Conservation (phyloP, 129 eudicot genomes). For the Daucus carota region DNA sequence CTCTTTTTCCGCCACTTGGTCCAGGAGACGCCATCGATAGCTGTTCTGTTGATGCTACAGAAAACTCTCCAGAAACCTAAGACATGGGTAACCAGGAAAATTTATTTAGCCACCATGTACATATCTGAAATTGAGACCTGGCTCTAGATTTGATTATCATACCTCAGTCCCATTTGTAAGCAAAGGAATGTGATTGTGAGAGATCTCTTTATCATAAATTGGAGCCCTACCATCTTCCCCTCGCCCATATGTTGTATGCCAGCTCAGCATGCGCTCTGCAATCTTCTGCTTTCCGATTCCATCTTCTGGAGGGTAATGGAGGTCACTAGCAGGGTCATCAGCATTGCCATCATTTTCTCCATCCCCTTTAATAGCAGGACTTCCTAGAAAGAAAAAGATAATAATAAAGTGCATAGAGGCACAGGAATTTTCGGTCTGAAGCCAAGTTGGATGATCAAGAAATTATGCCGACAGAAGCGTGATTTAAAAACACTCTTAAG, state of each 20-base stretch:
- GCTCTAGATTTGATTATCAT: not conserved
- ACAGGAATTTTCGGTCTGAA: not conserved
- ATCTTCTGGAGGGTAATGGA: slow-evolving; percentile 20
- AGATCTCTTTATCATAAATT: slow-evolving; percentile 28
- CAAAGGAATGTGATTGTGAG: slow-evolving; percentile 28
- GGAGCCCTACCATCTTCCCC: slow-evolving; percentile 19
- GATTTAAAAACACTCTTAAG: not conserved
- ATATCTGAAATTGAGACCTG: not conserved
- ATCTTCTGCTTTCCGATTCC: slow-evolving; percentile 22
- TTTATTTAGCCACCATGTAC: not conserved
- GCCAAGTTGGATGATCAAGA: not conserved
- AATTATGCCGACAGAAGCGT: not conserved
- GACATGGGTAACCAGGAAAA: not conserved
- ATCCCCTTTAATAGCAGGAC: slow-evolving; percentile 24
- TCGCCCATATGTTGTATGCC: slow-evolving; percentile 29
- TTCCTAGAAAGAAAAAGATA: slow-evolving; percentile 17
- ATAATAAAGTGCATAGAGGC: not conserved
- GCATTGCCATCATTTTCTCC: slow-evolving; percentile 16
- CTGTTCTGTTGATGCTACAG: slow-evolving; percentile 97
- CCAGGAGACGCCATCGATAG: slow-evolving; percentile 85
- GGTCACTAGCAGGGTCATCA: slow-evolving; percentile 16
- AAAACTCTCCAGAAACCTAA: slow-evolving; percentile 92
- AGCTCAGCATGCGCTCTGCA: slow-evolving; percentile 22
- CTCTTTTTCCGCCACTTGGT: slow-evolving; percentile 43
- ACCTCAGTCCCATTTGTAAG: slow-evolving; percentile 29